Conservation (phyloP, 2,329 filamentous ascomycete species). For the Trichoderma koningiopsis region DNA sequence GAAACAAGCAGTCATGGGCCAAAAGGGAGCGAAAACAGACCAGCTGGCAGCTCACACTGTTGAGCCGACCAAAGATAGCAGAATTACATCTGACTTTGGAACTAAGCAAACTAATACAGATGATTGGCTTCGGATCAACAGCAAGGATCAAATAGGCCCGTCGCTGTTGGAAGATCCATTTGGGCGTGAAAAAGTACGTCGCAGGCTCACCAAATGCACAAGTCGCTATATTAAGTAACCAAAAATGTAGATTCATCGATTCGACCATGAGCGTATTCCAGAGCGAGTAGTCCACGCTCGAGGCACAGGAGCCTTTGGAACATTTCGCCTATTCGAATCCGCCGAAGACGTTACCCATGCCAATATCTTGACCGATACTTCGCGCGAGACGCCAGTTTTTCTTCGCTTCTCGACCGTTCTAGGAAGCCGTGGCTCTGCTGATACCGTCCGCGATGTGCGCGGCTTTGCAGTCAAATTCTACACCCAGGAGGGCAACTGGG, state of each 20-base stretch:
- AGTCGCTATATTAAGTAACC: too few species aligned
- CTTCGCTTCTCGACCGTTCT: conserved; percentile 76
- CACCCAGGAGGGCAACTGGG: conserved; percentile 70
- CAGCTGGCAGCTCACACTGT: conserved; percentile 63
- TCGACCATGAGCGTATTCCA: conserved; percentile 65
- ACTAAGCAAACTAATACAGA: conserved; percentile 73
- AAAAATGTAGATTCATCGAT: conserved; percentile 63
- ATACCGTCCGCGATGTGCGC: conserved; percentile 83
- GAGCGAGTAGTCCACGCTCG: conserved; percentile 72
- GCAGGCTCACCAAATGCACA: too few species aligned
- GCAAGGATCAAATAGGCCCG: conserved; percentile 66
- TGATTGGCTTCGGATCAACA: conserved; percentile 71
- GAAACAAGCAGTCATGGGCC: conserved; percentile 38
- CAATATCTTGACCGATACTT: conserved; percentile 58
- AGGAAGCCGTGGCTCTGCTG: conserved; percentile 73
- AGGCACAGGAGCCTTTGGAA: conserved; percentile 69
- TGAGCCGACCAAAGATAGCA: conserved; percentile 58
- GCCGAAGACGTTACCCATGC: conserved; percentile 68
- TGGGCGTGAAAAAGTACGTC: conserved; percentile 68
- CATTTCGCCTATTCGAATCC: conserved; percentile 67
- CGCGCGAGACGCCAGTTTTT: conserved; percentile 51
- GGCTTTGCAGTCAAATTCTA: conserved; percentile 66
- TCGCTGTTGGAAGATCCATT: conserved; percentile 71
- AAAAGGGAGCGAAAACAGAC: conserved; percentile 56
- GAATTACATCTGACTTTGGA: conserved; percentile 77